A percentile compares a stretch with the other conserved stretches of the same genome.
phyloP scores from a whole-genome alignment of 1,139 yeast species.

The Geotrichum cucujoidarum region DNA sequence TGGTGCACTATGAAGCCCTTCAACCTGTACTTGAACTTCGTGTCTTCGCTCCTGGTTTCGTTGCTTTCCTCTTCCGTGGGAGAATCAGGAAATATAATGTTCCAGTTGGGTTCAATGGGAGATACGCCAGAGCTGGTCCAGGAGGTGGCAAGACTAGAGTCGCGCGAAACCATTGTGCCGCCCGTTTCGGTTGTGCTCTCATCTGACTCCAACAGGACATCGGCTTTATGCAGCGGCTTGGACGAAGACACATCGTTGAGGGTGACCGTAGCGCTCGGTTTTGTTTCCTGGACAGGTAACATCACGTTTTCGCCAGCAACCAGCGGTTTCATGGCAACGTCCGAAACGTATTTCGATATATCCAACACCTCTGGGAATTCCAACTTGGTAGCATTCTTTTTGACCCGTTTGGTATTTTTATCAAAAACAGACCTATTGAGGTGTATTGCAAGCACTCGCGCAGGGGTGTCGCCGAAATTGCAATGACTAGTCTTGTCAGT shows the following conservation, averaged over 20 bases:
- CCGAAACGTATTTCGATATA: conserved; percentile 58
- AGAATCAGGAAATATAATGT: background rate
- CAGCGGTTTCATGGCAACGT: background rate
- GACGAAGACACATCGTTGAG: too few species aligned
- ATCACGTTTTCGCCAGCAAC: conserved; percentile 34
- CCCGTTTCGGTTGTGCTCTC: too few species aligned
- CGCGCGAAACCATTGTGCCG: too few species aligned
- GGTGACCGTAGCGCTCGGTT: too few species aligned
- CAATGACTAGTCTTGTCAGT: conserved; percentile 81
- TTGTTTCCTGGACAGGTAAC: conserved; percentile 48
- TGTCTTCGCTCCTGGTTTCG: too few species aligned
- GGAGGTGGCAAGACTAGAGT: background rate
- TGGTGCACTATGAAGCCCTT: conserved; percentile 86
- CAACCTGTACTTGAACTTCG: conserved; percentile 48
- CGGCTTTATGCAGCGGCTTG: too few species aligned
- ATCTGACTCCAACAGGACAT: too few species aligned
- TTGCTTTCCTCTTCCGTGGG: too few species aligned
- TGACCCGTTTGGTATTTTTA: conserved; percentile 72
- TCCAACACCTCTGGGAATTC: conserved; percentile 67
- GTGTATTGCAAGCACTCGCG: conserved; percentile 77
- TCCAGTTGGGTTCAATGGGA: background rate
- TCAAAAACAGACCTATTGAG: conserved; percentile 90
- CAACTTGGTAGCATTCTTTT: conserved; percentile 81
- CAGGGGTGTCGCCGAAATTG: conserved; percentile 65
- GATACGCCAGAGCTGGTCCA: background rate